Evolutionary conservation across 768 basidiomycete genomes (phyloP), one percentile per base, ranked within the genome.

Genomic region (Gloeophyllum trabeum): DNA sequence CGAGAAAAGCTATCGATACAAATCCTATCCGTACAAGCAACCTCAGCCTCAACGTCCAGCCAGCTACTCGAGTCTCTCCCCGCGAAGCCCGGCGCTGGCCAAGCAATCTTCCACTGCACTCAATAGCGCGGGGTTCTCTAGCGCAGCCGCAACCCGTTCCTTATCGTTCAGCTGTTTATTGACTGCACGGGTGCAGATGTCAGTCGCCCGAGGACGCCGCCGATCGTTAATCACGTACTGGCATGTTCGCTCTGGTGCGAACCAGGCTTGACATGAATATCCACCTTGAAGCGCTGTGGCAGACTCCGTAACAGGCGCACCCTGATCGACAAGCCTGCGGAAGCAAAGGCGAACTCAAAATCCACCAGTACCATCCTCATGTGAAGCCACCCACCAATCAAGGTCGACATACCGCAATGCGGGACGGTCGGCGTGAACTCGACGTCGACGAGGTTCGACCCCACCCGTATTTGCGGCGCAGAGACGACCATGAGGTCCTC

Each of bases 131-230:
- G 78, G 72, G 61, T 98, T 98, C 61, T 99, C 96, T 38, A 98
- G 69, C 1, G 96, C 96, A 7, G 96, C 96, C 20, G 92, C 92
- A 2, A 98, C 96, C 30, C 96, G 73, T 62, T 99, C 96, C 61
- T 99, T 99, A 65, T 99, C 96, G 53, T 99, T 99, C 24, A 99
- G 70, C 54, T 99, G 96, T 59, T 97, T 97, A 63, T 98, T 99
- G 7, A 99, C 96, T 94, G 48, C 24, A 24, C 16, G 26, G 4
- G 19, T 4, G 24, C 7, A 39, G 18, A n/a, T 14, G 5, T 6
- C 41, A 14, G n/a, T 2, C 6, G 30, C 30, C 16, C n/a, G 28
- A 20, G 6, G 21, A 5, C 24, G 13, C 25, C 12, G 39, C 7
- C 19, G 16, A 12, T 41, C 12, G 20, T 20, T 28, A 3, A 16